These are phyloP conservation scores for Endocladia muricata DNA, from an alignment of 31 red algal species.

Conservation along the genomic window DNA sequence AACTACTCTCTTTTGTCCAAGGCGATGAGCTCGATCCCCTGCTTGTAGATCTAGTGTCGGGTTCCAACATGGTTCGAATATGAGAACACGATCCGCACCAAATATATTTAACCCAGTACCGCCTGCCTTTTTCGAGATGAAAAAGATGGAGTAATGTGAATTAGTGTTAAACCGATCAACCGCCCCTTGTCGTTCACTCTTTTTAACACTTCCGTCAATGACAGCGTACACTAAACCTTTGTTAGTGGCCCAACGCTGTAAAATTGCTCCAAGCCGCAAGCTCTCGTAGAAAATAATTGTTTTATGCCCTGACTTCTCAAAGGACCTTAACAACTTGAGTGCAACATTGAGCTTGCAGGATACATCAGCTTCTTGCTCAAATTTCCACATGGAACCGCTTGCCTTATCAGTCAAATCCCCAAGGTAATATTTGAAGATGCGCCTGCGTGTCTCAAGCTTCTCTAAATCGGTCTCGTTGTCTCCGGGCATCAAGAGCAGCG, in stretches of 20 bases:
- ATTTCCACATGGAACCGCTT: neutral
- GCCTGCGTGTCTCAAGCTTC: slow-evolving; percentile 18
- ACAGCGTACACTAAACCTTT: slow-evolving; percentile 32
- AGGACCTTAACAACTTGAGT: slow-evolving; percentile 37
- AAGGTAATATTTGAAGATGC: slow-evolving; percentile 52
- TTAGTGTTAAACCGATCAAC: slow-evolving; percentile 82
- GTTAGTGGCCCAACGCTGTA: slow-evolving; percentile 58
- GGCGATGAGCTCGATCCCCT: slow-evolving; percentile 87
- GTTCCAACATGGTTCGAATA: slow-evolving; percentile 96
- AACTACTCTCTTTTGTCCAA: slow-evolving; percentile 82
- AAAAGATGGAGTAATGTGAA: slow-evolving; percentile 56
- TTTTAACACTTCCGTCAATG: slow-evolving; percentile 66
- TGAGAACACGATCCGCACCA: slow-evolving; percentile 79
- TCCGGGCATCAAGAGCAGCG: slow-evolving; percentile 46
- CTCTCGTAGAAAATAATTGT: slow-evolving; percentile 80
- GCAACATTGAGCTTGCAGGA: slow-evolving; percentile 69
- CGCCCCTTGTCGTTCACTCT: slow-evolving; percentile 64
- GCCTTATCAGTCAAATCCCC: slow-evolving; percentile 2
- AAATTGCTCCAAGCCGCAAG: slow-evolving; percentile 45
- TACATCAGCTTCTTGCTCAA: slow-evolving; percentile 52
- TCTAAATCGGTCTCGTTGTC: slow-evolving; percentile 44
- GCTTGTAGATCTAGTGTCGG: slow-evolving; percentile 90
- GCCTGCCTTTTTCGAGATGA: slow-evolving; percentile 89
- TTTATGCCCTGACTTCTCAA: slow-evolving; percentile 48
- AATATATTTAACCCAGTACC: slow-evolving; percentile 84